These are phyloP conservation scores for Aureobasidium musti DNA, from an alignment of 2,329 filamentous ascomycete genomes.

Conservation along the genomic window DNA sequence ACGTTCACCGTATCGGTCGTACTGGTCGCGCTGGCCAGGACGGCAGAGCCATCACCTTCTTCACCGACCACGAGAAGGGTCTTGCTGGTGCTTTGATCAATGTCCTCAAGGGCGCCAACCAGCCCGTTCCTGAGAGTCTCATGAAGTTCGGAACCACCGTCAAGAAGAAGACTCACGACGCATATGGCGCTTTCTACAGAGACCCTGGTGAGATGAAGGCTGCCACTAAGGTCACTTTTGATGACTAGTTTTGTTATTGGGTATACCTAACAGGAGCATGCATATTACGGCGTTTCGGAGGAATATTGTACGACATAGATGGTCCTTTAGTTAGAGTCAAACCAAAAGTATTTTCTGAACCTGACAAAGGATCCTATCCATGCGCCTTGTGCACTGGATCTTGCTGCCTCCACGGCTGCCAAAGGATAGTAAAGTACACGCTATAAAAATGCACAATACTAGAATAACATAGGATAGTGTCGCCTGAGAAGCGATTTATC, in stretches of 20 bases:
- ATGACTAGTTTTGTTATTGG: conserved; percentile 44
- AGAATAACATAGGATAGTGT: no score
- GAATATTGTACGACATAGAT: conserved; percentile 26
- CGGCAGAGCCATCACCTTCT: conserved; percentile 86
- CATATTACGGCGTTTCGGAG: conserved; percentile 25
- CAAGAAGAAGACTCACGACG: conserved; percentile 97
- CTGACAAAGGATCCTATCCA: not conserved
- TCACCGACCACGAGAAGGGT: conserved; percentile 91
- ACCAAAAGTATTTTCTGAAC: conserved; percentile 28
- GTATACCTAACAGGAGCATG: conserved; percentile 21
- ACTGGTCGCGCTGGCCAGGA: conserved; percentile 91
- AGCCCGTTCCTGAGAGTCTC: conserved; percentile 84
- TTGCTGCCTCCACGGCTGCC: no score
- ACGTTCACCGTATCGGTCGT: conserved; percentile 67
- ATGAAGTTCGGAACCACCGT: conserved; percentile 97
- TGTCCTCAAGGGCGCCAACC: conserved; percentile 88
- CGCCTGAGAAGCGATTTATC: no score
- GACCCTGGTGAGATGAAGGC: conserved; percentile 77
- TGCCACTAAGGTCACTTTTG: conserved; percentile 90
- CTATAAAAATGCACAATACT: no score
- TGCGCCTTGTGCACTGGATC: not conserved
- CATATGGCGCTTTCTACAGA: conserved; percentile 95
- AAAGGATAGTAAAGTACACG: no score
- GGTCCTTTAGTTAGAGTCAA: conserved; percentile 16
- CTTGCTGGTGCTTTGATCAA: conserved; percentile 92